These are phyloP conservation scores for Avena eriantha DNA, from an alignment of 176 grass and related monocot species.

Conservation along the genomic window DNA sequence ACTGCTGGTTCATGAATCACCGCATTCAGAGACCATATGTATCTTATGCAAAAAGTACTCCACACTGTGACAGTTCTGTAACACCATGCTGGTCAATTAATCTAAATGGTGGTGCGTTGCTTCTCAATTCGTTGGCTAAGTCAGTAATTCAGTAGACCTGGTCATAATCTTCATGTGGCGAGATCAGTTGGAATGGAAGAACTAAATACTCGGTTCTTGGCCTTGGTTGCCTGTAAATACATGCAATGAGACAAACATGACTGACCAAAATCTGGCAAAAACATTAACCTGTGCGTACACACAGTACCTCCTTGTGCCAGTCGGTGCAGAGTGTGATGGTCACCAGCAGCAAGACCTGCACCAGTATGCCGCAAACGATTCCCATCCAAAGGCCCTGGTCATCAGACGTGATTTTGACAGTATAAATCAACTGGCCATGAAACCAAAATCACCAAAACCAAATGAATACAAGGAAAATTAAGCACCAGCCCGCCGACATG, in stretches of 20 bases:
- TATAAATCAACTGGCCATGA: neutral
- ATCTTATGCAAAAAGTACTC: no score
- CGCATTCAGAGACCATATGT: no score
- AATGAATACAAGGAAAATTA: neutral
- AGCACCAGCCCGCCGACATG: conserved; percentile 57
- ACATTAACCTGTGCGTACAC: neutral
- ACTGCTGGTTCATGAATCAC: no score
- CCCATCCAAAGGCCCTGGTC: conserved; percentile 76
- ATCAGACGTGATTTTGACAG: neutral
- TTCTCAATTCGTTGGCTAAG: no score
- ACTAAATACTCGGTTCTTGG: conserved; percentile 54
- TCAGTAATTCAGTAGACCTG: no score
- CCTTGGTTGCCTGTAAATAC: conserved; percentile 18
- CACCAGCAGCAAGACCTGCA: conserved; percentile 53
- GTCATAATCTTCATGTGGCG: conserved; percentile 26
- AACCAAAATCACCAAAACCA: neutral
- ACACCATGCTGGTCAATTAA: no score
- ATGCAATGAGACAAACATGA: neutral
- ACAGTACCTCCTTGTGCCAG: conserved; percentile 66
- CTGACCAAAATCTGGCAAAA: no score
- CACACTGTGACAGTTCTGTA: no score
- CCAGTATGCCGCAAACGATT: conserved; percentile 59
- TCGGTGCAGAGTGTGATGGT: conserved; percentile 55
- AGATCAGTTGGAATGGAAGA: conserved; percentile 47
- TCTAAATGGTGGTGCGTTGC: no score